Conservation (phyloP, 148 eudicot genomes). For the Tetragonia tetragonoides region DNA sequence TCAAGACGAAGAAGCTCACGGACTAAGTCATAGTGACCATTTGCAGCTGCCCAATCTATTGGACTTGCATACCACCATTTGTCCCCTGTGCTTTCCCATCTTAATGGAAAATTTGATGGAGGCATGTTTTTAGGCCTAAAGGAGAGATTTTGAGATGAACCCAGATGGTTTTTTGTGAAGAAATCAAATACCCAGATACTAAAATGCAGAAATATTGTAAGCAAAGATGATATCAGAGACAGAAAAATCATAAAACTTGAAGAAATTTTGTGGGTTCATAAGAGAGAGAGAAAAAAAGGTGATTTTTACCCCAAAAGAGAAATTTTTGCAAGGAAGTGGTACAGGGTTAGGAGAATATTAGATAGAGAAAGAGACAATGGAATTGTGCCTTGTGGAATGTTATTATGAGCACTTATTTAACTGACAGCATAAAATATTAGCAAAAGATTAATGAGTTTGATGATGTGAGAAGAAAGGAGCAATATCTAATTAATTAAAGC, state of each 20-base stretch:
- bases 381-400: constrained; percentile 3
- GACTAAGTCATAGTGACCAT: constrained; percentile 87
- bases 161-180: constrained; percentile 16
- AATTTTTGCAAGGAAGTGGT: not conserved
- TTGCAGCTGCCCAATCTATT: constrained; percentile 95
- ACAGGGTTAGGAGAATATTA: too few relatives aligned
- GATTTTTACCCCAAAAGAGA: constrained; percentile 10
- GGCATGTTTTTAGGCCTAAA: constrained; percentile 20
- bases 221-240: not conserved
- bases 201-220: constrained; percentile 9
- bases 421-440: not conserved
- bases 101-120: constrained; percentile 52
- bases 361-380: constrained; percentile 11
- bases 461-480: not conserved
- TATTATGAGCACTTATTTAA: constrained; percentile 8
- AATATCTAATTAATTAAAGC: constrained; percentile 18
- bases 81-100: constrained; percentile 99
- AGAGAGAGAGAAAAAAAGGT: not conserved
- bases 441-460: not conserved
- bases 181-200: constrained; percentile 26
- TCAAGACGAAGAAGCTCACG: constrained; percentile 81
- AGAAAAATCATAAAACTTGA: not conserved
- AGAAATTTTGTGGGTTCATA: not conserved
- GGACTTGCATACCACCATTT: constrained; percentile 99
- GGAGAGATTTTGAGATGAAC: constrained; percentile 13